Percentiles rank a stretch among this genome's conserved stretches.
Evolutionary conservation across 148 eudicot genomes (phyloP).

Genomic region (Salicornia ramosissima): DNA sequence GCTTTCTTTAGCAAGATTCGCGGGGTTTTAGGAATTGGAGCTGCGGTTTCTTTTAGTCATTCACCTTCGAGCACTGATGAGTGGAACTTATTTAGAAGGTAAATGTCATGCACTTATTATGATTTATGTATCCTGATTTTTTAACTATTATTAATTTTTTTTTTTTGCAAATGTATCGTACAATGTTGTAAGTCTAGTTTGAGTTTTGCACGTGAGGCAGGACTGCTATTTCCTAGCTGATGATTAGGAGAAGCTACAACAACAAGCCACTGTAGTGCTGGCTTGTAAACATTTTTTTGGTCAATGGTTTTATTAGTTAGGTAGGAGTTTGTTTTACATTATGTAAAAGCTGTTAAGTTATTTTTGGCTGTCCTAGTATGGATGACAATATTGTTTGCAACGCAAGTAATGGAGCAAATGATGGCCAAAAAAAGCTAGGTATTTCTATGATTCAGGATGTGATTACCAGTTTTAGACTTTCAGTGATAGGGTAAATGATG

Average conservation of each 20-base stretch:
- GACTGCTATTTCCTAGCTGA: not conserved
- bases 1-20: conserved; percentile 31
- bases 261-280: not conserved
- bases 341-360: not conserved
- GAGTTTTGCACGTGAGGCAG: not conserved
- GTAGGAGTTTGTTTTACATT: not conserved
- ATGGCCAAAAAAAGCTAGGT: not conserved
- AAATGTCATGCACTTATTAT: conserved; percentile 14
- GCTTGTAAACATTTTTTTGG: not conserved
- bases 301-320: conserved; percentile 3
- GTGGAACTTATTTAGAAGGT: conserved; percentile 53
- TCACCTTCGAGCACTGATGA: conserved; percentile 32
- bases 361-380: not conserved
- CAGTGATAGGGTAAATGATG: not conserved
- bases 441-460: not conserved
- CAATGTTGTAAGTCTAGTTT: not conserved
- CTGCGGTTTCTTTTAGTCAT: conserved; percentile 50
- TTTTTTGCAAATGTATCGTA: not conserved
- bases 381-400: not conserved
- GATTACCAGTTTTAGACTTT: not conserved
- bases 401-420: not conserved
- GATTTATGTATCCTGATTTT: not conserved
- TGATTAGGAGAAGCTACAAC: not conserved
- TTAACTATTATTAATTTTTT: not conserved
- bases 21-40: conserved; percentile 81